Evolutionary conservation across 768 basidiomycete genomes (phyloP).

Genomic region (Sarcodon sp.): DNA sequence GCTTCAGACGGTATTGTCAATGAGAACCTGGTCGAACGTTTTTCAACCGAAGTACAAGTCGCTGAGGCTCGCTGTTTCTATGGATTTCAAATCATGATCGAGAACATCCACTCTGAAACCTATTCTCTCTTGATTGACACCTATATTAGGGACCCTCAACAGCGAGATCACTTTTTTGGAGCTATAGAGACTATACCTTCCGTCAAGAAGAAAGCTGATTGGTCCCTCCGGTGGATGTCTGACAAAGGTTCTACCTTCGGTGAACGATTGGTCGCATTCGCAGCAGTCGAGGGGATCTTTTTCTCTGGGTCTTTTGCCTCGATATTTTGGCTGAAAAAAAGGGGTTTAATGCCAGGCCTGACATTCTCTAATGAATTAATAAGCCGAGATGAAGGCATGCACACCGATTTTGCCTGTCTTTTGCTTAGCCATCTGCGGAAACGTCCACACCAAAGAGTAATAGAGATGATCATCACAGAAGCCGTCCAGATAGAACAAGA

Average conservation of each 20-base stretch:
- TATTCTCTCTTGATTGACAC: conserved; percentile 94
- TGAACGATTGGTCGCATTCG: conserved; percentile 86
- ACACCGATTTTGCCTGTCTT: conserved; percentile 92
- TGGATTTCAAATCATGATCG: conserved; percentile 99
- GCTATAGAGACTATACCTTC: conserved; percentile 92
- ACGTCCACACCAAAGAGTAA: conserved; percentile 69
- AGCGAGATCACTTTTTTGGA: conserved; percentile 78
- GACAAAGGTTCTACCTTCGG: conserved; percentile 73
- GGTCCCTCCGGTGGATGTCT: conserved; percentile 89
- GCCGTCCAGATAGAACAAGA: conserved; percentile 83
- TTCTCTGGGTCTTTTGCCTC: conserved; percentile 91
- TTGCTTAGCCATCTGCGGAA: conserved; percentile 74
- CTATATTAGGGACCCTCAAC: conserved; percentile 71
- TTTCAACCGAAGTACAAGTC: conserved; percentile 83
- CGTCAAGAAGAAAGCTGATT: conserved; percentile 86
- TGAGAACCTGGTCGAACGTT: conserved; percentile 90
- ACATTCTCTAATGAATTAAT: conserved; percentile 97
- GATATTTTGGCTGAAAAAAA: conserved; percentile 96
- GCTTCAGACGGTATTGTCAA: conserved; percentile 95
- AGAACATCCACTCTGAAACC: conserved; percentile 94
- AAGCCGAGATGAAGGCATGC: conserved; percentile 90
- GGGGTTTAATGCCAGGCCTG: conserved; percentile 93
- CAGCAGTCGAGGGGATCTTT: conserved; percentile 94
- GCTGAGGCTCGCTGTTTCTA: conserved; percentile 96
- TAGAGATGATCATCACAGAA: conserved; percentile 60